phyloP scores from a whole-genome alignment of 768 basidiomycete species.

The Russula olivacea region DNA sequence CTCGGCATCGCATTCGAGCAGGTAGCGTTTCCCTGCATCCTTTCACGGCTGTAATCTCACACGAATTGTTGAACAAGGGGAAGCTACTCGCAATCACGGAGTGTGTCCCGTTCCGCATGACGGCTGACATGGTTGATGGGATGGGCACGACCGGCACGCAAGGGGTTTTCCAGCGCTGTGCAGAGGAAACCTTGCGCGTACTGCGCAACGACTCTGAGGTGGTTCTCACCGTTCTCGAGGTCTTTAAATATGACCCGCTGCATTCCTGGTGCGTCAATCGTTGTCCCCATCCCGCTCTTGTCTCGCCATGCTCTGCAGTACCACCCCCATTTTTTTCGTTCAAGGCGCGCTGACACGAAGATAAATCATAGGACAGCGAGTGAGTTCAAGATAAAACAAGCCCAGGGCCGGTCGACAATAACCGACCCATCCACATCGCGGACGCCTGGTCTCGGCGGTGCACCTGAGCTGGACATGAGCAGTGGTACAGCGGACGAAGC shows the following conservation, averaged over 20 bases:
- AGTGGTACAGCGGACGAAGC: conserved; percentile 73
- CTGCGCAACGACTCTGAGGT: conserved; percentile 78
- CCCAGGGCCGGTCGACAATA: conserved; percentile 39
- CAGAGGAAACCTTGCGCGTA: conserved; percentile 91
- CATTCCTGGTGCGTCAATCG: conserved; percentile 68
- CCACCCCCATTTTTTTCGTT: not conserved
- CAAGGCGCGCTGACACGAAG: not conserved
- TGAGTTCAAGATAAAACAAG: conserved; percentile 63
- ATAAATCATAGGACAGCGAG: conserved; percentile 58
- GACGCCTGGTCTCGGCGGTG: conserved; percentile 32
- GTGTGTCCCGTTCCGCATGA: conserved; percentile 91
- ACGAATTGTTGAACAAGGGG: conserved; percentile 47
- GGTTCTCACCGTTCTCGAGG: conserved; percentile 92
- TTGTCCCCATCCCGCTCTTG: not conserved
- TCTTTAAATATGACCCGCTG: conserved; percentile 94
- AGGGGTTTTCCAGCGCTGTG: conserved; percentile 92
- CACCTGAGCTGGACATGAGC: conserved; percentile 53
- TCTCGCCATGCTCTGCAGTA: not conserved
- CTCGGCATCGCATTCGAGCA: conserved; percentile 96
- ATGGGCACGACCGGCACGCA: conserved; percentile 86
- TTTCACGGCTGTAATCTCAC: not conserved
- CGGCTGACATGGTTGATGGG: conserved; percentile 89
- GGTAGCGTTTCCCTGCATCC: conserved; percentile 37
- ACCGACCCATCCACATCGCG: conserved; percentile 27
- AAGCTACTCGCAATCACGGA: conserved; percentile 75